phyloP scores from a whole-genome alignment of 2,329 filamentous ascomycete species.

The Ceratocystiopsis brevicomis region DNA sequence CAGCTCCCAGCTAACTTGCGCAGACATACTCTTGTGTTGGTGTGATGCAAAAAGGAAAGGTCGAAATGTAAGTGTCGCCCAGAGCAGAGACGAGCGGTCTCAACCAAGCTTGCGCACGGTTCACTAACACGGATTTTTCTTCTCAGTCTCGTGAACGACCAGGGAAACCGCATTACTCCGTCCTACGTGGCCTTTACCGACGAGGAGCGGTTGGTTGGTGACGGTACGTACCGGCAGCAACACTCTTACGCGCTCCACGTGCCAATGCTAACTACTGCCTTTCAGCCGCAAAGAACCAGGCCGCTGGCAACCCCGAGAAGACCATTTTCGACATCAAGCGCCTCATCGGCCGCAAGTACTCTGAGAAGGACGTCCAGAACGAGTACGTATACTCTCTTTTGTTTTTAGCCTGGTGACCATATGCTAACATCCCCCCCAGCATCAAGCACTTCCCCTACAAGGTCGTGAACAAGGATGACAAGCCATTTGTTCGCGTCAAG shows the following conservation, averaged over 20 bases:
- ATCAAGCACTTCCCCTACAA: conserved; percentile 98
- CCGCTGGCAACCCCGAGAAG: conserved; percentile 55
- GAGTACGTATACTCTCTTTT: conserved; percentile 25
- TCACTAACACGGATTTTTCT: not conserved
- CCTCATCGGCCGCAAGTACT: conserved; percentile 68
- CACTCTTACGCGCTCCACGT: not conserved
- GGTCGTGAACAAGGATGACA: conserved; percentile 73
- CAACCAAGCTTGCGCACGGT: not conserved
- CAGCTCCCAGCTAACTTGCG: not conserved
- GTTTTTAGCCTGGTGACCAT: not conserved
- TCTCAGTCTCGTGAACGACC: conserved; percentile 61
- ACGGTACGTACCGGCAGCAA: conserved; percentile 25
- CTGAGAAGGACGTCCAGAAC: conserved; percentile 70
- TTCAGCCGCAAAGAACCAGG: conserved; percentile 74
- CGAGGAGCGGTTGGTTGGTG: conserved; percentile 89
- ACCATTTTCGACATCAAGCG: conserved; percentile 77
- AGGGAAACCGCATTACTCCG: conserved; percentile 85
- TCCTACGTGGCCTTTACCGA: conserved; percentile 95
- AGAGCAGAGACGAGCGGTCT: not conserved
- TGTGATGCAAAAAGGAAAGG: conserved; percentile 90
- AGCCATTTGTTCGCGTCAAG: conserved; percentile 66
- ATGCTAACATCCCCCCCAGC: conserved; percentile 6
- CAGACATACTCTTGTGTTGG: conserved; percentile 68
- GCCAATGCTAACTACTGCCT: not conserved
- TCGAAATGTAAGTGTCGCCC: conserved; percentile 45